Percentiles rank a stretch among this genome's conserved stretches.
phyloP scores from a whole-genome alignment of 768 basidiomycete species.

The Mycena indigotica region DNA sequence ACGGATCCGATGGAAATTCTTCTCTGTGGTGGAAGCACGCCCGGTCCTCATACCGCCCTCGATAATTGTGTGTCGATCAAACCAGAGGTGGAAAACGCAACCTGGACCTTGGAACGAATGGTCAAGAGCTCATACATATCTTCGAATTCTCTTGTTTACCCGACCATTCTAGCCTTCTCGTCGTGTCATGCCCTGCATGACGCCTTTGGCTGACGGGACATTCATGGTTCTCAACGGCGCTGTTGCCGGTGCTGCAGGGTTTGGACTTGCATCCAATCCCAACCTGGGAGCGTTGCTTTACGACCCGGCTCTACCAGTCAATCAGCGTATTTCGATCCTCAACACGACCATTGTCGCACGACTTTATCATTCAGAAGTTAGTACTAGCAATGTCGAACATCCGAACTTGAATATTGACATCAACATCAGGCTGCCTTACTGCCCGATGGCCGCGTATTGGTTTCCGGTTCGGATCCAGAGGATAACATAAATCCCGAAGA shows the following conservation, averaged over 20 bases:
- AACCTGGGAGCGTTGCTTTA: constrained; percentile 55
- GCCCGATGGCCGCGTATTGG: constrained; percentile 71
- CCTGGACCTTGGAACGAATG: constrained; percentile 80
- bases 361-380: constrained; percentile 36
- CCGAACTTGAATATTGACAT: constrained; percentile 25
- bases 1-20: constrained; percentile 69
- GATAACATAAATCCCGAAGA: constrained; percentile 70
- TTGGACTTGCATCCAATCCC: constrained; percentile 52
- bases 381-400: neutral
- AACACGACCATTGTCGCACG: constrained; percentile 57
- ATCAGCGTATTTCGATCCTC: constrained; percentile 54
- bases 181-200: constrained; percentile 77
- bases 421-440: constrained; percentile 62
- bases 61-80: constrained; percentile 74
- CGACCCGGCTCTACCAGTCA: constrained; percentile 49
- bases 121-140: constrained; percentile 53
- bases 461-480: constrained; percentile 78
- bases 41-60: constrained; percentile 50
- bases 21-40: constrained; percentile 76
- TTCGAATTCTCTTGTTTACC: neutral
- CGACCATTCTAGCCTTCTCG: constrained; percentile 60
- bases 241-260: constrained; percentile 55
- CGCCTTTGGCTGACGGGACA: constrained; percentile 59
- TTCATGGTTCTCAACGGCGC: constrained; percentile 64
- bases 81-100: constrained; percentile 62